Percentiles rank a stretch among this genome's conserved stretches.
Conservation (phyloP, 331 rosid species). For the Stylosanthes scabra region DNA sequence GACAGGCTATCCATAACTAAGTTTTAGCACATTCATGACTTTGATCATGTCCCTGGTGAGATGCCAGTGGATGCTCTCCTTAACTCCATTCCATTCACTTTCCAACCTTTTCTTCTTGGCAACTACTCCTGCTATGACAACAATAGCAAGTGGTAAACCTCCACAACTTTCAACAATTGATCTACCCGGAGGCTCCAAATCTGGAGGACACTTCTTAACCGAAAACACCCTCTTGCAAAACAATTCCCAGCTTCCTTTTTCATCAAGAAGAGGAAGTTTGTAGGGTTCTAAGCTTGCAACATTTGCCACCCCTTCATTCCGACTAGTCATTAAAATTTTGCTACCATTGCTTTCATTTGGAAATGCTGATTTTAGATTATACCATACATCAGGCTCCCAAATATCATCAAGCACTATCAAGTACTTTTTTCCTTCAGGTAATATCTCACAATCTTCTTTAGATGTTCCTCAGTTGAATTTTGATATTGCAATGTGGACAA, state of each 20-base stretch:
- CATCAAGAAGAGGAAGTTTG: background rate
- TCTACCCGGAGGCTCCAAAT: background rate
- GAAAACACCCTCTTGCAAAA: background rate
- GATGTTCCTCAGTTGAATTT: background rate
- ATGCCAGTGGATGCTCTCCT: background rate
- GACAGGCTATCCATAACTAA: conserved; percentile 22
- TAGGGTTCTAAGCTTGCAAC: background rate
- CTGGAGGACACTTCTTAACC: background rate
- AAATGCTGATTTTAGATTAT: background rate
- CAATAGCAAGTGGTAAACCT: conserved; percentile 47
- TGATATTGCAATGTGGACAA: background rate
- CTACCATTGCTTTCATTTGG: conserved; percentile 10
- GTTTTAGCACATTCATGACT: conserved; percentile 20
- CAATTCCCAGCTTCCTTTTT: background rate
- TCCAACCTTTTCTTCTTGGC: background rate
- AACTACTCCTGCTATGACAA: conserved; percentile 37
- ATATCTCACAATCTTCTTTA: background rate
- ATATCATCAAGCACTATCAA: conserved; percentile 34
- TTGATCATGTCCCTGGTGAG: background rate
- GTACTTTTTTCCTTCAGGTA: conserved; percentile 3
- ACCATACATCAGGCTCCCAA: conserved; percentile 1
- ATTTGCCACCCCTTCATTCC: background rate
- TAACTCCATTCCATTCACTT: background rate
- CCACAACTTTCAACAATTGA: conserved; percentile 25
- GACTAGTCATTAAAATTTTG: conserved; percentile 42